Evolutionary conservation across 2,329 filamentous ascomycete species (phyloP), one percentile per base, ranked within the genome.

Genomic region (Dactylellina haptotyla): DNA sequence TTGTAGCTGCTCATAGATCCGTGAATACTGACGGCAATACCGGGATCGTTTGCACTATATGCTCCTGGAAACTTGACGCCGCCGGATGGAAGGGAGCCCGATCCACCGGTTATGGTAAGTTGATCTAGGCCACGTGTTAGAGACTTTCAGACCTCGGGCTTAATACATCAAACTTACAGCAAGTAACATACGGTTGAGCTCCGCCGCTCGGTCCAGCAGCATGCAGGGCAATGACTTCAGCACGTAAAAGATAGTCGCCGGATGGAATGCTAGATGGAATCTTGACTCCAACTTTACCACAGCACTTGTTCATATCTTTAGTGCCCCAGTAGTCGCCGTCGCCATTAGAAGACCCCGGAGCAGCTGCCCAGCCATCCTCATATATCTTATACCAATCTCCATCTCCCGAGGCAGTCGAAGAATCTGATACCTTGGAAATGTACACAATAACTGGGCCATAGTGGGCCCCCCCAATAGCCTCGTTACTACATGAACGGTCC

Each of bases 361-460:
- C 79, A 43, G 80, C 79, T n/a, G 83, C 82, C 41, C 83, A 83
- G 1, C 83, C 82, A 75, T 84, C 81, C 70, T 84, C 81, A 75
- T 82, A 84, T 72, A 86, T 82, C 80, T 87, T 87, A 81, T 86
- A 86, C 83, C 83, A 86, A 2, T 79, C 78, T 16, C 82, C 80
- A 1, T 80, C 77, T 0, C 82, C 82, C 66, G 82, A 80, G 50
- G 84, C 84, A 0, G 80, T 82, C 30, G 81, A 78, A 2, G 85
- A 82, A 76, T 86, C 82, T 25, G 80, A 72, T 18, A 87, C 85
- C 75, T 84, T 83, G 77, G 82, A 82, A 63, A 86, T 80, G 78
- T 86, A 86, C 0, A 85, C 81, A 53, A 85, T 82, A 32, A 86
- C 84, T 1, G 85, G 85, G 8, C 85, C 84, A 76, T 83, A 85